A percentile compares a stretch with the other conserved stretches of the same genome.
Evolutionary conservation across 352 stramenopile species (phyloP).

Genomic region (Halophytophthora batemanensis): DNA sequence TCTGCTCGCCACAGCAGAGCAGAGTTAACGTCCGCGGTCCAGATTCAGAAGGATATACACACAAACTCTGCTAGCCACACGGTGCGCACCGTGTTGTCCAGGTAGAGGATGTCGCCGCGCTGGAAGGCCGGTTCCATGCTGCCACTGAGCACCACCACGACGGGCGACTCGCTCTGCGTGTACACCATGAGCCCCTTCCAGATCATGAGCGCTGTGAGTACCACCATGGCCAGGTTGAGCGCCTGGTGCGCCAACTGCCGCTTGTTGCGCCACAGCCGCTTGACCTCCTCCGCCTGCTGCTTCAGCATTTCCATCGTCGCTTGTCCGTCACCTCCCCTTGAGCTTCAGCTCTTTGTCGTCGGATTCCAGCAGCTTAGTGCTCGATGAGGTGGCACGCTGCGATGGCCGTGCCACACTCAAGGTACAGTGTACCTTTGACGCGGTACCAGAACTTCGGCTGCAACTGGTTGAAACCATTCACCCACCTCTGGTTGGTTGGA

Average conservation of each 20-base stretch:
- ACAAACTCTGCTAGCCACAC: background rate
- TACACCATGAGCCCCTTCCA: constrained; percentile 98
- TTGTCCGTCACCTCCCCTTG: too few relatives aligned
- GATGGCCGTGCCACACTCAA: too few relatives aligned
- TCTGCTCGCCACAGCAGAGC: constrained; percentile 31
- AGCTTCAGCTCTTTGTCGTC: too few relatives aligned
- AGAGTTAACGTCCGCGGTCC: too few relatives aligned
- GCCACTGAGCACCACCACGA: constrained; percentile 98
- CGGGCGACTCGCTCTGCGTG: constrained; percentile 96
- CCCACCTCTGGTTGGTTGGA: too few relatives aligned
- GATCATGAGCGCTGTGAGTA: constrained; percentile 99
- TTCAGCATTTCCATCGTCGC: constrained; percentile 59
- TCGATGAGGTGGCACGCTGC: too few relatives aligned
- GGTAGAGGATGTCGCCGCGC: constrained; percentile 98
- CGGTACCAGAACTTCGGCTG: too few relatives aligned
- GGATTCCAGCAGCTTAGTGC: too few relatives aligned
- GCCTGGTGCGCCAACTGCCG: constrained; percentile 95
- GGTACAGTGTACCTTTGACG: too few relatives aligned
- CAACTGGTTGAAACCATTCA: too few relatives aligned
- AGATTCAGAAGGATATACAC: background rate
- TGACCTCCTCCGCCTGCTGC: constrained; percentile 94
- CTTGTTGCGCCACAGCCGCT: constrained; percentile 99
- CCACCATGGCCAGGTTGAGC: constrained; percentile 98
- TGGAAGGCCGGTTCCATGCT: constrained; percentile 99
- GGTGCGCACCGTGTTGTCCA: constrained; percentile 90